These are phyloP conservation scores for Chamaenerion angustifolium DNA, from an alignment of 345 rosid genomes.

Conservation along the genomic window DNA sequence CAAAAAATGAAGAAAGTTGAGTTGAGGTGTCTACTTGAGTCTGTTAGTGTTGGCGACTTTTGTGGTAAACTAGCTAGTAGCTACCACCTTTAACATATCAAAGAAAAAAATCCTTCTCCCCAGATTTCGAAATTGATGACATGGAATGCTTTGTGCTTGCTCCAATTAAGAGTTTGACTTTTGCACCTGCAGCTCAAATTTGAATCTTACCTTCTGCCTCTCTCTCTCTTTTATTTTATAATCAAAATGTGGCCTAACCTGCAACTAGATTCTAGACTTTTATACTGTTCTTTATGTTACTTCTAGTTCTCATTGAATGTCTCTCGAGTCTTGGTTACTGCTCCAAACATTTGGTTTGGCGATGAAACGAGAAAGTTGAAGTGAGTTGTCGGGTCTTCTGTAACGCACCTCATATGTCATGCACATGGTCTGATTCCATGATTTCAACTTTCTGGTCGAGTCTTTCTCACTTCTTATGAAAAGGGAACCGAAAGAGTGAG, in stretches of 20 bases:
- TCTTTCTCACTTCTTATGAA: neutral
- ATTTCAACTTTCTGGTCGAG: neutral
- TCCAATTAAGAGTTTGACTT: slow-evolving; percentile 2
- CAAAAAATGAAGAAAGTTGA: too few species aligned
- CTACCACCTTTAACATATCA: neutral
- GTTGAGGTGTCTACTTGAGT: too few species aligned
- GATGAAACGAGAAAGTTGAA: neutral
- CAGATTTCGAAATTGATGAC: slow-evolving; percentile 2
- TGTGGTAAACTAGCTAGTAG: too few species aligned
- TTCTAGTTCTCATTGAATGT: too few species aligned
- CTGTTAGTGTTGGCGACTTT: too few species aligned
- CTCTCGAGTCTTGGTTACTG: too few species aligned
- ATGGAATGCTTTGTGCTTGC: neutral
- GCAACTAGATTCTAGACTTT: too few species aligned
- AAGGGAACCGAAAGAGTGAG: neutral
- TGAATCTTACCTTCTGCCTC: neutral
- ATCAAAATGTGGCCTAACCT: neutral
- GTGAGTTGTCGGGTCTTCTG: slow-evolving; percentile 1
- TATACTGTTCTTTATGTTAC: too few species aligned
- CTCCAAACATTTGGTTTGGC: too few species aligned
- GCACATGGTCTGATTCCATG: slow-evolving; percentile 1
- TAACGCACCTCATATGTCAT: neutral
- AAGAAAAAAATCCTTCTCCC: neutral
- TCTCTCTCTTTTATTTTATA: neutral
- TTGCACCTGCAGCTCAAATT: neutral